Conservation (phyloP, 2,329 filamentous ascomycete genomes). For the Ceratocystiopsis sp. region DNA sequence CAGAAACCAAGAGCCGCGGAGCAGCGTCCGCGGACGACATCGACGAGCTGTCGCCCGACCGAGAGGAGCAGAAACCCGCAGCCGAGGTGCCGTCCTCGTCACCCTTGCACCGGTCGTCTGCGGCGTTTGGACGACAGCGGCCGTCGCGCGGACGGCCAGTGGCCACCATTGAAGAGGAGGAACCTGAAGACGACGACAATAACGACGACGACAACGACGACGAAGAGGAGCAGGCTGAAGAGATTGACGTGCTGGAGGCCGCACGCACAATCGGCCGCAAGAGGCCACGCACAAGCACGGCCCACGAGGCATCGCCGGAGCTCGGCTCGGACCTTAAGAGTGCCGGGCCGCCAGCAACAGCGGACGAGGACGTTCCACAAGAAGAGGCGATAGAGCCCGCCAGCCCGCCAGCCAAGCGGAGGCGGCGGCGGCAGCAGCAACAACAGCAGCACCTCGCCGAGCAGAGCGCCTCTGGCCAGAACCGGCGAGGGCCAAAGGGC, state of each 20-base stretch:
- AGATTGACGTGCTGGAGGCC: constrained; percentile 25
- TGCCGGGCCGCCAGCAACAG: constrained; percentile 12
- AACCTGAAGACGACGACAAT: constrained; percentile 1
- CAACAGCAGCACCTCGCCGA: too few relatives aligned
- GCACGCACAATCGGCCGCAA: constrained; percentile 26
- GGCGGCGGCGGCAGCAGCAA: constrained; percentile 16
- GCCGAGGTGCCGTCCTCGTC: constrained; percentile 6
- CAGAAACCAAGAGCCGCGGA: too few relatives aligned
- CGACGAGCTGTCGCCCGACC: constrained; percentile 10
- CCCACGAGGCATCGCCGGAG: constrained; percentile 23
- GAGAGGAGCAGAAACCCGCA: not conserved
- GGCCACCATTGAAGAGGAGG: not conserved
- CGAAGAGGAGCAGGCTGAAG: constrained; percentile 21
- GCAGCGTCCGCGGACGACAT: constrained; percentile 1
- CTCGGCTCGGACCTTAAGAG: constrained; percentile 20
- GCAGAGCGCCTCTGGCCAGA: too few relatives aligned
- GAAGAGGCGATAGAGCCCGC: constrained; percentile 16
- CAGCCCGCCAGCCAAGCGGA: constrained; percentile 20
- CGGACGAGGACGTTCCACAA: too few relatives aligned
- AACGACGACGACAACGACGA: constrained; percentile 13
- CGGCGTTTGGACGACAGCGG: too few relatives aligned
- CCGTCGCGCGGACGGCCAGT: not conserved
- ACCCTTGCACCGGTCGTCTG: not conserved
- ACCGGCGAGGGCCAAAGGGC: constrained; percentile 19
- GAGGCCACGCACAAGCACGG: constrained; percentile 20